Conservation (phyloP, 345 rosid genomes). For the Eutrema heterophyllum region DNA sequence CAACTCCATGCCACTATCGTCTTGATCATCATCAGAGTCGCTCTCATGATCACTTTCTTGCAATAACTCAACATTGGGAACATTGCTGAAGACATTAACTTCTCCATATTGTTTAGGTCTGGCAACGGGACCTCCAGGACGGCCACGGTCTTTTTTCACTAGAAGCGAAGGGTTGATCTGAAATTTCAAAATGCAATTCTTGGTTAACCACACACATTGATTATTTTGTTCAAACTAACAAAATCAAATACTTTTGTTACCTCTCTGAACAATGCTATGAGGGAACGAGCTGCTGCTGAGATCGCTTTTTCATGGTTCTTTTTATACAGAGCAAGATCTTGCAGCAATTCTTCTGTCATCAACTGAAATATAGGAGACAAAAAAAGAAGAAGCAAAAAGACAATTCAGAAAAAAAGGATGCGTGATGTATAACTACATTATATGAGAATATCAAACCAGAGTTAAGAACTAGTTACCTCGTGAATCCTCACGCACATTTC, state of each 20-base stretch:
- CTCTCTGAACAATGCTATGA: slow-evolving; percentile 89
- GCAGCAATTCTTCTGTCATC: slow-evolving; percentile 94
- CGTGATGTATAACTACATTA: neutral
- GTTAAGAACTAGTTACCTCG: slow-evolving; percentile 46
- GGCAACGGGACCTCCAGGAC: slow-evolving; percentile 62
- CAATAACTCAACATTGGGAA: slow-evolving; percentile 72
- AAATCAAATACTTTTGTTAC: slow-evolving; percentile 30
- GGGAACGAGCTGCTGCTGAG: slow-evolving; percentile 85
- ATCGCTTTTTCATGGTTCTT: slow-evolving; percentile 88
- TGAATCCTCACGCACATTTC: slow-evolving; percentile 95
- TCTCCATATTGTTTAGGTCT: slow-evolving; percentile 89
- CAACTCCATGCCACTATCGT: slow-evolving; percentile 36
- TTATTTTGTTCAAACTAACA: neutral
- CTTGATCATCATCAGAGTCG: slow-evolving; percentile 35
- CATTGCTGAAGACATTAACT: slow-evolving; percentile 49
- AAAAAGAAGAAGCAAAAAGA: neutral
- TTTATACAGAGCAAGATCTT: slow-evolving; percentile 87
- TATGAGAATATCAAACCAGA: neutral
- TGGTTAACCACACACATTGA: neutral
- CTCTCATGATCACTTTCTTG: slow-evolving; percentile 39
- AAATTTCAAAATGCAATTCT: slow-evolving; percentile 6
- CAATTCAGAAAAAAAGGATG: neutral
- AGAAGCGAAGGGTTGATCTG: slow-evolving; percentile 89
- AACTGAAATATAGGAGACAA: slow-evolving; percentile 42
- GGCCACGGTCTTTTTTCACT: slow-evolving; percentile 93